Percentiles rank a stretch among this genome's conserved stretches.
Evolutionary conservation across 352 stramenopile genomes (phyloP).

Genomic region (Aphanomyces stellatus): DNA sequence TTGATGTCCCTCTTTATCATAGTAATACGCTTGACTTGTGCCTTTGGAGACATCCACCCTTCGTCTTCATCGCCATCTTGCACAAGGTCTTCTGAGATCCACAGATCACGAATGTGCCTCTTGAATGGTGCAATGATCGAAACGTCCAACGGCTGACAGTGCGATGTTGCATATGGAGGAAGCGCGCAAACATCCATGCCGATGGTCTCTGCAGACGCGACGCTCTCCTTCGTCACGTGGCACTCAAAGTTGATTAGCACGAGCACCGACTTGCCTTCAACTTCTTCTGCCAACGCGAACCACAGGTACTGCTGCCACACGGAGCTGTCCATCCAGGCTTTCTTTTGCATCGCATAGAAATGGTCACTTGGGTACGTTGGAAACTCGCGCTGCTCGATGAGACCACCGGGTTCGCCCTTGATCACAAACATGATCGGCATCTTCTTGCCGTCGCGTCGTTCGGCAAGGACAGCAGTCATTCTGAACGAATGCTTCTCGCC

Average conservation of each 20-base stretch:
- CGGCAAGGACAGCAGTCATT: conserved; percentile 19
- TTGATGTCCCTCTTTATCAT: no score
- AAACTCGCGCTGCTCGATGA: conserved; percentile 20
- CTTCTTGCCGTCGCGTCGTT: conserved; percentile 21
- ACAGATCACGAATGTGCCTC: conserved; percentile 5
- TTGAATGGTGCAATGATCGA: conserved; percentile 22
- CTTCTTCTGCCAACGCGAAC: background rate
- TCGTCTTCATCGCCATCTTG: no score
- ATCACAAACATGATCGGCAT: conserved; percentile 23
- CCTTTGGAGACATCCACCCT: no score
- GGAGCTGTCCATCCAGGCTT: conserved; percentile 21
- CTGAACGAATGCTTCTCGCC: conserved; percentile 21
- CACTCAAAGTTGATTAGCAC: conserved; percentile 23
- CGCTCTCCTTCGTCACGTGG: conserved; percentile 9
- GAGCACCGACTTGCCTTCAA: conserved; percentile 19
- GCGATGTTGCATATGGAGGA: conserved; percentile 9
- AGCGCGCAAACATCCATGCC: conserved; percentile 2
- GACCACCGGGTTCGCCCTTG: conserved; percentile 14
- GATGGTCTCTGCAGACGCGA: background rate
- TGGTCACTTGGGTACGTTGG: conserved; percentile 16
- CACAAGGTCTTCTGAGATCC: background rate
- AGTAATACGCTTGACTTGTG: no score
- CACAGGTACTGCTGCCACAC: conserved; percentile 20
- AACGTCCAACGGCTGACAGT: conserved; percentile 19
- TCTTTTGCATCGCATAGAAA: conserved; percentile 21